These are phyloP conservation scores for Hansenula anomala DNA, from an alignment of 1,139 yeast species.

Conservation along the genomic window DNA sequence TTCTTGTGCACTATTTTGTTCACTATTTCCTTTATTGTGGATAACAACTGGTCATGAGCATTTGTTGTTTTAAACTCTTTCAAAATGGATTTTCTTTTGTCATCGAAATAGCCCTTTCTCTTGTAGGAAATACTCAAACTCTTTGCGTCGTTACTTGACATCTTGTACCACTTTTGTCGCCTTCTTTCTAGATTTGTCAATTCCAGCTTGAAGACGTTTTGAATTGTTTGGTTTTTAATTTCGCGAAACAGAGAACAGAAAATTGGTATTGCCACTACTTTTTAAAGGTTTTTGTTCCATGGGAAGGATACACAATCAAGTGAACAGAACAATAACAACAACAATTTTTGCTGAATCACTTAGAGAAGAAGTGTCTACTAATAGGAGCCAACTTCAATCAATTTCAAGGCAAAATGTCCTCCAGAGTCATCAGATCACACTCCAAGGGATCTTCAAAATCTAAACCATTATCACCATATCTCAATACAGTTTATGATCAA, in stretches of 20 bases:
- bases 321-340: too few species aligned
- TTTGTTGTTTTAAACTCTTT: conserved; percentile 13
- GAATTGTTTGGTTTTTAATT: not conserved
- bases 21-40: conserved; percentile 11
- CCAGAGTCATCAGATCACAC: not conserved
- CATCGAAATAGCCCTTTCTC: conserved; percentile 19
- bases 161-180: not conserved
- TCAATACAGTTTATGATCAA: conserved; percentile 2
- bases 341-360: too few species aligned
- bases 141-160: conserved; percentile 8
- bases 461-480: conserved; percentile 1
- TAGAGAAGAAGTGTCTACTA: too few species aligned
- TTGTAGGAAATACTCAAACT: conserved; percentile 15
- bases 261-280: too few species aligned
- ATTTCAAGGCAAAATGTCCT: not conserved
- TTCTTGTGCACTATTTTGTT: conserved; percentile 10
- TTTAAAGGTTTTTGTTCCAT: too few species aligned
- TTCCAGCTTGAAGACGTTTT: not conserved
- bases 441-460: not conserved
- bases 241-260: too few species aligned
- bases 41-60: conserved; percentile 11
- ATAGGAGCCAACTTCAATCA: too few species aligned
- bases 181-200: too few species aligned
- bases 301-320: too few species aligned
- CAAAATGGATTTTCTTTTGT: conserved; percentile 12